These are phyloP conservation scores for Vitis rotundifolia DNA, from an alignment of 164 flowering plant species.

Conservation along the genomic window DNA sequence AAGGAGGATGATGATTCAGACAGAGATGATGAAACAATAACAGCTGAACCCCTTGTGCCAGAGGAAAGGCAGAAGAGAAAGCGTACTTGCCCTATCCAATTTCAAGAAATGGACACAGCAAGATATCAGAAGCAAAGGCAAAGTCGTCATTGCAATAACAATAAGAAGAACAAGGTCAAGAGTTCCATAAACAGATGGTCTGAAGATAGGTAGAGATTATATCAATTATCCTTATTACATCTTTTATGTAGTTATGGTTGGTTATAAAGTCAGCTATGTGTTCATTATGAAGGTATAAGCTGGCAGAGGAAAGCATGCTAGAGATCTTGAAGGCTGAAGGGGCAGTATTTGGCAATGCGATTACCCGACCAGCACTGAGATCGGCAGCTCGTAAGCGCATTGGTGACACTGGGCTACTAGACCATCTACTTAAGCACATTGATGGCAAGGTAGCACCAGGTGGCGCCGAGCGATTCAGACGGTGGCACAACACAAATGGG, in stretches of 20 bases:
- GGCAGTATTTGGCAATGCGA: constrained; percentile 36
- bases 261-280: not conserved
- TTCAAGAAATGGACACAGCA: not conserved
- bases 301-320: constrained; percentile 36
- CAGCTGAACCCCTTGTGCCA: constrained; percentile 7
- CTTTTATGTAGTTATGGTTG: not conserved
- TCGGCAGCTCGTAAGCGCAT: constrained; percentile 34
- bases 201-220: constrained; percentile 15
- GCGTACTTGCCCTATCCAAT: not conserved
- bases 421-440: constrained; percentile 53
- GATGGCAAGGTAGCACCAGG: constrained; percentile 51
- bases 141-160: not conserved
- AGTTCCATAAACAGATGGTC: constrained; percentile 18
- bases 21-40: constrained; percentile 7
- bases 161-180: constrained; percentile 1
- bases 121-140: constrained; percentile 2
- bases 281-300: constrained; percentile 28
- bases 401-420: constrained; percentile 53
- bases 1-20: not conserved
- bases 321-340: constrained; percentile 38
- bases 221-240: not conserved
- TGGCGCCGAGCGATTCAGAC: constrained; percentile 44
- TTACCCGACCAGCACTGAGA: constrained; percentile 39
- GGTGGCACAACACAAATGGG: constrained; percentile 41
- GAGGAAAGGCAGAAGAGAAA: constrained; percentile 9